phyloP scores from a whole-genome alignment of 352 stramenopile genomes.

The Globisporangium heterothallicum region DNA sequence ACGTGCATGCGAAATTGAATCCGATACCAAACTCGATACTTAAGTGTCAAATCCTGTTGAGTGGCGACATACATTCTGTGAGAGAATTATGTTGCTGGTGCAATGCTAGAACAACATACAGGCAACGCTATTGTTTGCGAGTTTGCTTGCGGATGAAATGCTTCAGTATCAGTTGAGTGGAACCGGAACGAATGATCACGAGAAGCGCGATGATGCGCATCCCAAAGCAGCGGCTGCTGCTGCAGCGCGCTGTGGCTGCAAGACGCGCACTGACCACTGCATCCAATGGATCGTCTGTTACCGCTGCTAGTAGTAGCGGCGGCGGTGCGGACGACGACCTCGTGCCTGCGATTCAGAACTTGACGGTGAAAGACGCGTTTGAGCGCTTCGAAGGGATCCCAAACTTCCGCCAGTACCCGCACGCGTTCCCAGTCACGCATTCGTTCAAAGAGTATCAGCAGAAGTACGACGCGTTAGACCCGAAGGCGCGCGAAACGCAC shows the following conservation, averaged over 20 bases:
- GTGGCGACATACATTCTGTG: neutral
- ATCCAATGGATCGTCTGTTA: neutral
- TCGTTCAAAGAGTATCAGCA: constrained; percentile 52
- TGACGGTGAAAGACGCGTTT: constrained; percentile 29
- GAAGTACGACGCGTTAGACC: constrained; percentile 42
- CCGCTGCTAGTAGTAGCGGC: neutral
- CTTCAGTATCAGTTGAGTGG: neutral
- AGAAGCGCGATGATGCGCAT: constrained; percentile 2
- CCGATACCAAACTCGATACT: neutral
- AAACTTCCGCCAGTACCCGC: constrained; percentile 54
- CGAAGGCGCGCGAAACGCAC: constrained; percentile 53
- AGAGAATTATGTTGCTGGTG: neutral
- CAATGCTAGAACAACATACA: too few species aligned
- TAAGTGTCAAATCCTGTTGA: too few species aligned
- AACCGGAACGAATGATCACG: constrained; percentile 9
- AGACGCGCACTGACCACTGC: neutral
- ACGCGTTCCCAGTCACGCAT: constrained; percentile 66
- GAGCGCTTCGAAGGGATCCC: constrained; percentile 52
- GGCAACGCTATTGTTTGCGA: too few species aligned
- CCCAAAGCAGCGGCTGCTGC: neutral
- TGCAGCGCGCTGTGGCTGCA: neutral
- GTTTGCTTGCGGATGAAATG: too few species aligned
- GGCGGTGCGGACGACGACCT: neutral
- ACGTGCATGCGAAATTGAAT: neutral
- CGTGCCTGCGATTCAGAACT: constrained; percentile 7